These are phyloP conservation scores for Barnettozyma pratensis DNA, from an alignment of 805 yeast species.

Conservation along the genomic window DNA sequence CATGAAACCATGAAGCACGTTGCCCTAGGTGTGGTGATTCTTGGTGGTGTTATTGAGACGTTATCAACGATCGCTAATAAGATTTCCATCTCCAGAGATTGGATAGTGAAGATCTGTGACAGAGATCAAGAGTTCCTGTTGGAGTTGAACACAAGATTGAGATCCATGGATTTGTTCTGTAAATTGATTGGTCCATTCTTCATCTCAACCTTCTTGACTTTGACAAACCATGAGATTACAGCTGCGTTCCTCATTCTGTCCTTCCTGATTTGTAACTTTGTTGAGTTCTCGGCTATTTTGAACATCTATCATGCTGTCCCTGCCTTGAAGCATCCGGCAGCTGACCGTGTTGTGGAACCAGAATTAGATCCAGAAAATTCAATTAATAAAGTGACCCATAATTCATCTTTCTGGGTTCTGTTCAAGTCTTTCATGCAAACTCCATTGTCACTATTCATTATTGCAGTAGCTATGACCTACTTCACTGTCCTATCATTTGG, in stretches of 20 bases:
- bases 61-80: constrained; percentile 30
- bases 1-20: constrained; percentile 6
- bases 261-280: constrained; percentile 25
- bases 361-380: background rate
- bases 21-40: constrained; percentile 20
- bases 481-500: constrained; percentile 36
- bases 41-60: constrained; percentile 31
- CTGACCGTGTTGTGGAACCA: background rate
- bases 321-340: constrained; percentile 13
- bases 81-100: constrained; percentile 36
- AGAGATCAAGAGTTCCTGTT: constrained; percentile 22
- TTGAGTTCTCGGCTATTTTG: constrained; percentile 31
- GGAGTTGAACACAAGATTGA: constrained; percentile 29
- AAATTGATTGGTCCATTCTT: constrained; percentile 34
- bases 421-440: constrained; percentile 22
- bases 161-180: constrained; percentile 34
- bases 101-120: constrained; percentile 33
- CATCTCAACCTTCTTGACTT: constrained; percentile 28
- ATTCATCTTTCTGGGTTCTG: constrained; percentile 11
- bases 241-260: constrained; percentile 25
- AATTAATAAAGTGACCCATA: background rate
- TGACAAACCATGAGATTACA: constrained; percentile 19
- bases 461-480: constrained; percentile 27
- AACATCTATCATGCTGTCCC: constrained; percentile 30
- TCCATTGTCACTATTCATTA: constrained; percentile 26